Base-by-base conservation (phyloP, 768 basidiomycete species). In the Suillus discolor region DNA sequence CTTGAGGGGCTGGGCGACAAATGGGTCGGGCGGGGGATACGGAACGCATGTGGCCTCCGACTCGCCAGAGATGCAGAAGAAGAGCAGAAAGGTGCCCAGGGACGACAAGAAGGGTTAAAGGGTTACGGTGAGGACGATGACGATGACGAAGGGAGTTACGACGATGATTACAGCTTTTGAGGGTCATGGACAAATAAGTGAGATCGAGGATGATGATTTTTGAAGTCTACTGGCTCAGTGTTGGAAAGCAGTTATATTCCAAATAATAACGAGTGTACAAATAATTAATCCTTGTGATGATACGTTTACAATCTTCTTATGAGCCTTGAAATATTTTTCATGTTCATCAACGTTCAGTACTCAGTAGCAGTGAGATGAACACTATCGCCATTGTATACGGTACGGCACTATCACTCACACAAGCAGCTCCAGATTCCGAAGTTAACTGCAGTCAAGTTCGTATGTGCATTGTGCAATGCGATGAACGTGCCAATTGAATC, bases 401-500 rank as follows among this genome's bases (percentile, higher is more conserved):
- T 41, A 41, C 9, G 9, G 20, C n/a, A 20, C 20, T n/a, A 7
- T 45, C 44, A 1, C 9, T 45, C 20, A 20, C 9, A 9, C 20
- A 20, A 45, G 20, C 20, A 20, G 44, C 8, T 7, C 44, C 20
- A 45, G 9, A 97, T 99, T 45, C 97, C 97, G 72, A 99, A 97
- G 72, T 99, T 99, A 73, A 92, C 91, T 1, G 94, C 97, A 70
- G 97, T 96, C 75, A 16, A 41, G 41, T 92, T 93, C 13, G 6
- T 34, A n/a, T n/a, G n/a, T n/a, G n/a, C n/a, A n/a, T n/a, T n/a
- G 16, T 42, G 12, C 20, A 71, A 99, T 15, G 97, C 97, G 71
- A 99, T 95, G 36, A 99, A 86, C 3, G 96, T 96, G 28, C 97
- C 97, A 5, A 96, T 99, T 0, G 97, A 98, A 79, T 99, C 97